Percentiles rank a stretch among this genome's conserved stretches.
phyloP scores from a whole-genome alignment of 2,329 filamentous ascomycete species.

The Pyricularia sp. region DNA sequence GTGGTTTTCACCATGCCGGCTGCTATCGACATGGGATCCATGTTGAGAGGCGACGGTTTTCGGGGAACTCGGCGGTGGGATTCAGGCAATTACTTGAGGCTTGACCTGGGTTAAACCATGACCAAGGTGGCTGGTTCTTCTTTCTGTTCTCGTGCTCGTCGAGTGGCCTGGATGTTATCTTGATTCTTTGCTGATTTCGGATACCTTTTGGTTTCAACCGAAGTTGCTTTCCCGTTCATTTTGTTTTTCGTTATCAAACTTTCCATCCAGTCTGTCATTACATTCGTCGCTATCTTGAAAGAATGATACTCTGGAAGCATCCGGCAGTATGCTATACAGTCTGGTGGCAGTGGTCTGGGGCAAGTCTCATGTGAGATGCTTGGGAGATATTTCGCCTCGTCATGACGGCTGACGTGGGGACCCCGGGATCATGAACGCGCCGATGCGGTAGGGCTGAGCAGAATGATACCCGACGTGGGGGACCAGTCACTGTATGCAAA shows the following conservation, averaged over 20 bases:
- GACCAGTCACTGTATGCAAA: neutral
- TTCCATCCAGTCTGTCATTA: neutral
- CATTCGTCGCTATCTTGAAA: neutral
- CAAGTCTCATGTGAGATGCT: neutral
- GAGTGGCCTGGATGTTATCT: neutral
- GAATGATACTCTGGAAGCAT: no score
- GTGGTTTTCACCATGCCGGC: neutral
- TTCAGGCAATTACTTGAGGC: neutral
- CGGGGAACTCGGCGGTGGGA: neutral
- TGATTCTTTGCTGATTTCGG: neutral
- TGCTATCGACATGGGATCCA: neutral
- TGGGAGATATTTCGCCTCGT: neutral
- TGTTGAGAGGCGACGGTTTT: neutral
- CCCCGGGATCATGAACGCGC: neutral
- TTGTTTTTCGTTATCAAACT: neutral
- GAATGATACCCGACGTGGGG: neutral
- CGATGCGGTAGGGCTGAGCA: neutral
- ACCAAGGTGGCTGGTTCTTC: neutral
- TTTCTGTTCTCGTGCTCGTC: neutral
- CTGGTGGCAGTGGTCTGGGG: neutral
- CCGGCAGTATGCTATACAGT: neutral
- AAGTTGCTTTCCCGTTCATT: neutral
- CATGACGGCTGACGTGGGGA: neutral
- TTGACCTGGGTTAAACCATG: neutral
- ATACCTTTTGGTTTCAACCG: neutral